Percentiles rank a stretch among this genome's conserved stretches.
These are phyloP conservation scores for Xerocomus spinulosus DNA, from an alignment of 768 basidiomycete species.

Conservation along the genomic window DNA sequence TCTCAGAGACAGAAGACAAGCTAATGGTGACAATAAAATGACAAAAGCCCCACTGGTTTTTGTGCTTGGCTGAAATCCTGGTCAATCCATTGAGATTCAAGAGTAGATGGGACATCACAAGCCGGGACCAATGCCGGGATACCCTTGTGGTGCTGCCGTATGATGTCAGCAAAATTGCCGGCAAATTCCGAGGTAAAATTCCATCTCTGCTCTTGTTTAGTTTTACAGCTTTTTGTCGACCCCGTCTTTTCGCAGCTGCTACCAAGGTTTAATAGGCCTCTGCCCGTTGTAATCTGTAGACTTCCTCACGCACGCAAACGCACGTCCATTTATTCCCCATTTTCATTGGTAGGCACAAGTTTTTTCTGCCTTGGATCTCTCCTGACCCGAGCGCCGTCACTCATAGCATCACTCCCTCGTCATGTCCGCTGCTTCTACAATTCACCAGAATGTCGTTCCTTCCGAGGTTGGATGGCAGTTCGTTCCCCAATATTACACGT, in stretches of 20 bases:
- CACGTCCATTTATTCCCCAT: slow-evolving; percentile 34
- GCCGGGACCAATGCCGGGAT: no score
- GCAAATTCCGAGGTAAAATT: slow-evolving; percentile 33
- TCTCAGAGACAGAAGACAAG: no score
- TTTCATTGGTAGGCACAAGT: slow-evolving; percentile 21
- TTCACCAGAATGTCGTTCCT: slow-evolving; percentile 69
- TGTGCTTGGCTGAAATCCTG: no score
- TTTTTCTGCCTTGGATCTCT: not conserved
- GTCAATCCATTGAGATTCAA: no score
- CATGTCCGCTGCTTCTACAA: slow-evolving; percentile 42
- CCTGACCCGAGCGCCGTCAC: slow-evolving; percentile 1
- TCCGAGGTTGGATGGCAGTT: slow-evolving; percentile 99
- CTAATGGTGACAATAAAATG: no score
- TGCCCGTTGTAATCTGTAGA: slow-evolving; percentile 36
- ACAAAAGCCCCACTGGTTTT: no score
- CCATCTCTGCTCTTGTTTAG: slow-evolving; percentile 2
- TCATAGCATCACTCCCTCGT: slow-evolving; percentile 28
- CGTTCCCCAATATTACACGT: slow-evolving; percentile 98
- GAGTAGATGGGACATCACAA: no score
- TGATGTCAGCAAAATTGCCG: slow-evolving; percentile 29
- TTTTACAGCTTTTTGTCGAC: slow-evolving; percentile 22
- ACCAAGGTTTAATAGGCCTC: slow-evolving; percentile 26
- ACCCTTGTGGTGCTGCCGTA: not conserved
- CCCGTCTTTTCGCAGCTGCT: slow-evolving; percentile 23
- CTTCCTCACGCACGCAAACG: slow-evolving; percentile 32